These are phyloP conservation scores for Platanthera zijinensis DNA, from an alignment of 106 monocot genomes.

Conservation along the genomic window DNA sequence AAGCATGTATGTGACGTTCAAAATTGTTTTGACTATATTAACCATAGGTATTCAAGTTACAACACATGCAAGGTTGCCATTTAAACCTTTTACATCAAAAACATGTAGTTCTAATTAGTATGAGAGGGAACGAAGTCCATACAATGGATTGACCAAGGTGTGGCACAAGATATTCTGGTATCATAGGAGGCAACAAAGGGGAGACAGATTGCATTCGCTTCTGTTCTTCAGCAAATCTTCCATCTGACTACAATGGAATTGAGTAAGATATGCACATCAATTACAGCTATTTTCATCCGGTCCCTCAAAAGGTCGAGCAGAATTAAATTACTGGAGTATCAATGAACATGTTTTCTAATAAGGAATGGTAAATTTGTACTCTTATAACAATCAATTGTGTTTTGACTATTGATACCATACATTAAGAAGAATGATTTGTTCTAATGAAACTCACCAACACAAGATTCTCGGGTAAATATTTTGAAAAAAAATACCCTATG, in stretches of 20 bases:
- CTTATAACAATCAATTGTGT: neutral
- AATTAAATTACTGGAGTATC: neutral
- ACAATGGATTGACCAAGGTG: constrained; percentile 53
- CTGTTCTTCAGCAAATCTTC: constrained; percentile 25
- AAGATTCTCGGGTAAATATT: neutral
- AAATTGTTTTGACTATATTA: neutral
- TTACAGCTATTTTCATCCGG: neutral
- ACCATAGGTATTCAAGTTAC: neutral
- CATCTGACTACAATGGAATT: constrained; percentile 18
- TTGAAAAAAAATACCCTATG: neutral
- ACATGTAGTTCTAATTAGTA: neutral
- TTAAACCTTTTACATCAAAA: neutral
- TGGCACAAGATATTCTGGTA: constrained; percentile 43
- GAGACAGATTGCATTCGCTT: constrained; percentile 24
- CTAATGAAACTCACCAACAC: neutral
- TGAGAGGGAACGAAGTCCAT: constrained; percentile 9
- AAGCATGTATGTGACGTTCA: neutral
- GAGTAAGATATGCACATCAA: constrained; percentile 1
- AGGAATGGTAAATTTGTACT: neutral
- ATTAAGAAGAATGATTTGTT: neutral
- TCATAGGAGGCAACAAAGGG: constrained; percentile 17
- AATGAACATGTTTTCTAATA: neutral
- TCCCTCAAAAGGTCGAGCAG: neutral
- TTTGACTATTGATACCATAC: neutral
- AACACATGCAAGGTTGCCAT: neutral